phyloP scores from a whole-genome alignment of 208 protist genomes.

The Acanthamoeba culbertsoni region DNA sequence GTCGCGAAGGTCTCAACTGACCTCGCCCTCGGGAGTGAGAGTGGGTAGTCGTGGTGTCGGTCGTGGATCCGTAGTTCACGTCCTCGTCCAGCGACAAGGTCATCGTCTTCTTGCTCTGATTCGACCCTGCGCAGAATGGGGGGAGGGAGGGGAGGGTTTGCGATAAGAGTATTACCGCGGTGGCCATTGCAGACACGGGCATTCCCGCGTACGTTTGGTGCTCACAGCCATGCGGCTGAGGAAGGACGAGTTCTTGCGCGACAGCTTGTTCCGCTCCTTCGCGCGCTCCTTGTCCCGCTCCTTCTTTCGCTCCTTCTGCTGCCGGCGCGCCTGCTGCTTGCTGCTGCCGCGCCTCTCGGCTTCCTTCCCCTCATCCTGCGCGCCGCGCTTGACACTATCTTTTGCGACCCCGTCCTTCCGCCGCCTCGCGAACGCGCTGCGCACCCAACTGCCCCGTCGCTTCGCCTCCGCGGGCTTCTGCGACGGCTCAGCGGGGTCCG shows the following conservation, averaged over 20 bases:
- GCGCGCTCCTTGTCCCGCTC: background rate
- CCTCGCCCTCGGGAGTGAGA: background rate
- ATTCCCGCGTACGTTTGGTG: background rate
- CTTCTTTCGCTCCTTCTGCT: background rate
- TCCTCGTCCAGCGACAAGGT: slow-evolving; percentile 48
- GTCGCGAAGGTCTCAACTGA: background rate
- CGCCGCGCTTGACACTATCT: background rate
- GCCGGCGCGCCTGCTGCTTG: background rate
- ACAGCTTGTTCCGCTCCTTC: slow-evolving; percentile 26
- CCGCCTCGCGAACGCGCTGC: background rate
- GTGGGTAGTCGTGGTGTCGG: slow-evolving; percentile 34
- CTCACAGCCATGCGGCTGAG: slow-evolving; percentile 15
- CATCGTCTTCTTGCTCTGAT: slow-evolving; percentile 46
- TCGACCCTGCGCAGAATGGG: background rate
- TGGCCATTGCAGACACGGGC: background rate
- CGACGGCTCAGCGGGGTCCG: background rate
- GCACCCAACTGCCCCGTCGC: background rate
- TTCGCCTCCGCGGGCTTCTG: background rate
- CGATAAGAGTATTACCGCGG: no score
- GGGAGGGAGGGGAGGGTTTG: no score
- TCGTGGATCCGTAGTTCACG: slow-evolving; percentile 52
- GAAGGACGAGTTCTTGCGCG: slow-evolving; percentile 41
- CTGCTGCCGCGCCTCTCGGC: background rate
- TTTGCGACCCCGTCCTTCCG: background rate
- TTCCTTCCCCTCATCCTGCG: background rate